Evolutionary conservation across 2,329 filamentous ascomycete species (phyloP), one percentile per base, ranked within the genome.

Genomic region (Alternaria brassicae): DNA sequence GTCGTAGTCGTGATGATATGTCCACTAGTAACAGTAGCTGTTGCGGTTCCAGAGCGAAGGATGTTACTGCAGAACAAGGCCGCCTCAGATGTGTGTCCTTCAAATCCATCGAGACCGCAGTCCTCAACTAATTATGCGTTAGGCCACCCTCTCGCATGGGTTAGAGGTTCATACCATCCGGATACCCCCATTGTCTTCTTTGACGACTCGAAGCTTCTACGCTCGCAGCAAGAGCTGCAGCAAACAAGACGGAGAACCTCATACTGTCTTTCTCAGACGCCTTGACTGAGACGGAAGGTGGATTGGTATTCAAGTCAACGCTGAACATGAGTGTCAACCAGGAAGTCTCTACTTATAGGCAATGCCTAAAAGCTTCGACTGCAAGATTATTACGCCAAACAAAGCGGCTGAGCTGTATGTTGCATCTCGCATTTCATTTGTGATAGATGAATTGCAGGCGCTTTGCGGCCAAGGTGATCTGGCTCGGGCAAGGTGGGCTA

Each of bases 61-160:
- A 74, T 61, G 49, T 66, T 74, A 58, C 69, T 72, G 48, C 73
- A 75, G 57, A 72, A 72, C 9, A 73, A 50, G 9, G 64, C 55
- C 10, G 73, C 73, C 56, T 75, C 73, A 1, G 70, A 61, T 6
- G 70, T 71, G 54, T 74, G 72, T 10, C 71, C 73, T 19, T 63
- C 61, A 32, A 75, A 75, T n/a, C 70, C 66, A 45, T 72, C 71
- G 7, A 75, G 55, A 3, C 72, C 72, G 42, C 72, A 75, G 13
- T 66, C 53, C 25, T 23, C 44, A 13, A 73, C 71, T 72, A 40
- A 25, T 25, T n/a, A 42, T 10, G 7, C 19, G 50, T 65, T 39
- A 68, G 61, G 12, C 41, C 3, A 7, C 0, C 44, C 21, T 17
- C 9, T 13, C 10, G 4, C 10, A 23, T 19, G 13, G 10, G 30